Conservation (phyloP, 345 rosid genomes). For the Melaleuca alternifolia region DNA sequence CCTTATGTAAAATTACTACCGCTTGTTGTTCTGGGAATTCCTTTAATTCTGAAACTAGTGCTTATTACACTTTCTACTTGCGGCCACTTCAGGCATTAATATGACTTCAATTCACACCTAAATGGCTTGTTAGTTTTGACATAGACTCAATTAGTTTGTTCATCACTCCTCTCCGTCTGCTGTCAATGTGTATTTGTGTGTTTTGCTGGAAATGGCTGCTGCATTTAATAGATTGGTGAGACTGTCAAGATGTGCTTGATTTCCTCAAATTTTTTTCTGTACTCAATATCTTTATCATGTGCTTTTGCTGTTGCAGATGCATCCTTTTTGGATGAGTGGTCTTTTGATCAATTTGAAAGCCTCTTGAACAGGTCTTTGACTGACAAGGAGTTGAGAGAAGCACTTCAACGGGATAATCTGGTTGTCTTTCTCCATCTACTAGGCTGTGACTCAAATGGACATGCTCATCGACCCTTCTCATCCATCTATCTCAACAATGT, state of each 20-base stretch:
- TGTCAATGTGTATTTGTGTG: background rate
- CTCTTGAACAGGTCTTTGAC: slow-evolving; percentile 73
- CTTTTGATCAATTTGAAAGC: slow-evolving; percentile 88
- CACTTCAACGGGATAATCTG: slow-evolving; percentile 76
- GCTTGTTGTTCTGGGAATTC: background rate
- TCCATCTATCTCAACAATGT: slow-evolving; percentile 93
- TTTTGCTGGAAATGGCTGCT: background rate
- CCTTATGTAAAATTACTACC: background rate
- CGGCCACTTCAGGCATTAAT: background rate
- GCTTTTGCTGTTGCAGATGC: slow-evolving; percentile 70
- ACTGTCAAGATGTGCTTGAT: background rate
- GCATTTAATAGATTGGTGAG: no score
- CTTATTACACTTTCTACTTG: background rate
- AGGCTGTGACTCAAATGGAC: slow-evolving; percentile 98
- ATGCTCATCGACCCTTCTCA: slow-evolving; percentile 92
- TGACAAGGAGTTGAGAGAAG: slow-evolving; percentile 61
- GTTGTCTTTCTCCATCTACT: slow-evolving; percentile 88
- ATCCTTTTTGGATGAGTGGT: slow-evolving; percentile 97
- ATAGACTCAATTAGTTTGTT: background rate
- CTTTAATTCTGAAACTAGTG: background rate
- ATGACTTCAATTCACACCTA: background rate
- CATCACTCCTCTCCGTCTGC: background rate
- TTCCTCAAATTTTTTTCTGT: background rate
- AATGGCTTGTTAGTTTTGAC: background rate
- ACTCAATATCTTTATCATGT: slow-evolving; percentile 12